Conservation (phyloP, 202 grass and related monocot species). For the Zoysia matrella region DNA sequence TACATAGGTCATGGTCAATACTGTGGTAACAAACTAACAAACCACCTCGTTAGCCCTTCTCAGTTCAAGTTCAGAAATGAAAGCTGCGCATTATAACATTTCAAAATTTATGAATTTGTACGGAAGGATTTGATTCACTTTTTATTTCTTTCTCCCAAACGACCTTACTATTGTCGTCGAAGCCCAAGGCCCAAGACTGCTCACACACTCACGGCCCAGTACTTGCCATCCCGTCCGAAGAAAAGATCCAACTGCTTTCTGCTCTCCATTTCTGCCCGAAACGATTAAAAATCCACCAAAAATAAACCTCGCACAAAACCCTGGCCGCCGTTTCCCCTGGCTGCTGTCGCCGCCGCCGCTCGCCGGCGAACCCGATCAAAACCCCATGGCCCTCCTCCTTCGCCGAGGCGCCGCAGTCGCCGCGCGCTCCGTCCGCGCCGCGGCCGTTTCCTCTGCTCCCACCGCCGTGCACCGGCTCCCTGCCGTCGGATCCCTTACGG, state of each 20-base stretch:
- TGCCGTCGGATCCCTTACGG: slow-evolving; percentile 40
- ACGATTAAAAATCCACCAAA: slow-evolving; percentile 31
- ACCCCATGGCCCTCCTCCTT: slow-evolving; percentile 57
- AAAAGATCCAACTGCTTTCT: neutral
- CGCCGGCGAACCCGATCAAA: slow-evolving; percentile 20
- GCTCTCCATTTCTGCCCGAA: neutral
- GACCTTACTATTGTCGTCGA: no score
- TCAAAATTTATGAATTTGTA: no score
- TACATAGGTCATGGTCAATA: no score
- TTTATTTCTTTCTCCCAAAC: no score
- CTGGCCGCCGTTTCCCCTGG: neutral
- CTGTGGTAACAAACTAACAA: no score
- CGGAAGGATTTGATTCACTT: no score
- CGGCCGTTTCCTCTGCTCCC: slow-evolving; percentile 36
- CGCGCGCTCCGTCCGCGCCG: slow-evolving; percentile 53
- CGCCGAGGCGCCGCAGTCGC: slow-evolving; percentile 58
- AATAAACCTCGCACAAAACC: slow-evolving; percentile 16
- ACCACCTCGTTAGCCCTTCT: no score
- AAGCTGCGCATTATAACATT: no score
- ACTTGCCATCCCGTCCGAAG: no score
- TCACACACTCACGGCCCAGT: no score
- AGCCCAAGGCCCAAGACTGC: no score
- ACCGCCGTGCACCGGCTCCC: slow-evolving; percentile 47
- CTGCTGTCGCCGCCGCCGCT: slow-evolving; percentile 24
- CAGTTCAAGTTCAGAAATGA: no score